Base-by-base conservation (phyloP, 2,329 filamentous ascomycete genomes). In the Furcasterigmium furcatum region DNA sequence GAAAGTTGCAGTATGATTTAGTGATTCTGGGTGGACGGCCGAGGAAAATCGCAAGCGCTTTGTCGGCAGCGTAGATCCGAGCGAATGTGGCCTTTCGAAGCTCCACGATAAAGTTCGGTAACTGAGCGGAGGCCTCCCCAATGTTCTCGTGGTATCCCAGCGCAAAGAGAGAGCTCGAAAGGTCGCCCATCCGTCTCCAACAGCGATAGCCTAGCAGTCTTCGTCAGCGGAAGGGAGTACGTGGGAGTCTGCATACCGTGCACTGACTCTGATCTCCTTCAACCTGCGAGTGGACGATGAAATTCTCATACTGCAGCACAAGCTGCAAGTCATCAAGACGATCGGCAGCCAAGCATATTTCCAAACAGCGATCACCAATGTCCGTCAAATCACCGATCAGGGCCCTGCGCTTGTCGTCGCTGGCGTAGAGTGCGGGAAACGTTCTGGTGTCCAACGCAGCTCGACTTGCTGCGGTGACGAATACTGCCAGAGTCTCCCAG, bases 21-120 rank as follows among this genome's bases (percentile, higher is more conserved):
- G 63, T 63, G 32, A 76, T 67, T 3, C 72, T 61, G 4, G 72
- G 71, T 4, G 73, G 73, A 3, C 73, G 63, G 4, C 73, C 73
- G n/a, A 76, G 64, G 43, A 77, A 77, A 2, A 74, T 68, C 2
- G 72, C 66, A 8, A 75, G 55, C 34, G 65, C 69, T 46, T 74
- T 76, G 46, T 76, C 73, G 5, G 65, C 66, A 7, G 67, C 67
- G 44, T 73, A 76, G 6, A 63, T 62, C 2, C 65, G 60, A 5
- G 65, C 66, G 47, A 75, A 73, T 6, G 64, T 64, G 3, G 58
- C 56, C 45, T 61, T 60, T 20, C 71, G 59, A 43, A 74, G 60
- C 38, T 72, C 60, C 1, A 53, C 56, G 2, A 75, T 54, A n/a
- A 72, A 74, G 2, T 55, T 54, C 1, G 71, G 66, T 10, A 56